These are phyloP conservation scores for Yamadazyma insecticola DNA, from an alignment of 805 yeast species.

Conservation along the genomic window DNA sequence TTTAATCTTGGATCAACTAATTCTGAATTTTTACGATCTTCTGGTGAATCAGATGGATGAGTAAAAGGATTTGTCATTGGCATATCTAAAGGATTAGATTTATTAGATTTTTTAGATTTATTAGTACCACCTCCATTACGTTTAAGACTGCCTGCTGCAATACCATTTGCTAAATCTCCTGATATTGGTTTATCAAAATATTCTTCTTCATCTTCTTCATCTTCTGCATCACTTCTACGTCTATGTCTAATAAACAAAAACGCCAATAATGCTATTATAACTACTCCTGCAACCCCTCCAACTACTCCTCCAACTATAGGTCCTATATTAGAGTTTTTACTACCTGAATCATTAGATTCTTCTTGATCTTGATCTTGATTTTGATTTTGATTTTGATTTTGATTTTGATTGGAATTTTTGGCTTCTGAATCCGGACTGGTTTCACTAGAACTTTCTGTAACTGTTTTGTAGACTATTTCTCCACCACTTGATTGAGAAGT, in stretches of 20 bases:
- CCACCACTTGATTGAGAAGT: constrained; percentile 10
- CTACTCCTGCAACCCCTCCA: constrained; percentile 35
- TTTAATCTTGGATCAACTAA: constrained; percentile 60
- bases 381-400: constrained; percentile 5
- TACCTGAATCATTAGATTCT: constrained; percentile 3
- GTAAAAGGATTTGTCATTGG: constrained; percentile 59
- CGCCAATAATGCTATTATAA: constrained; percentile 17
- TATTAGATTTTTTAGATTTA: constrained; percentile 13
- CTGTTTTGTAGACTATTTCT: constrained; percentile 8
- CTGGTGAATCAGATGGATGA: constrained; percentile 47
- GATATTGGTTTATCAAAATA: constrained; percentile 25
- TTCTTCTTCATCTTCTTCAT: constrained; percentile 31
- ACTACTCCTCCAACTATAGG: constrained; percentile 44
- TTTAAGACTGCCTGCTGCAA: constrained; percentile 11
- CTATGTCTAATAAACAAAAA: constrained; percentile 31
- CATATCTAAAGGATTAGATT: constrained; percentile 30
- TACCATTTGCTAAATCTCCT: constrained; percentile 12
- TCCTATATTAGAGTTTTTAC: constrained; percentile 26
- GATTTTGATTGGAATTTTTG: constrained; percentile 6
- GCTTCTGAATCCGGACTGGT: constrained; percentile 6
- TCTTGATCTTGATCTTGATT: too few relatives aligned
- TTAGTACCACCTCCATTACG: constrained; percentile 12
- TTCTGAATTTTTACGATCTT: constrained; percentile 5
- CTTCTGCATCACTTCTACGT: constrained; percentile 24
- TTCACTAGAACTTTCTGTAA: constrained; percentile 6